Base-by-base conservation (phyloP, 73 alveolate species). In the Stentor roeselii region DNA sequence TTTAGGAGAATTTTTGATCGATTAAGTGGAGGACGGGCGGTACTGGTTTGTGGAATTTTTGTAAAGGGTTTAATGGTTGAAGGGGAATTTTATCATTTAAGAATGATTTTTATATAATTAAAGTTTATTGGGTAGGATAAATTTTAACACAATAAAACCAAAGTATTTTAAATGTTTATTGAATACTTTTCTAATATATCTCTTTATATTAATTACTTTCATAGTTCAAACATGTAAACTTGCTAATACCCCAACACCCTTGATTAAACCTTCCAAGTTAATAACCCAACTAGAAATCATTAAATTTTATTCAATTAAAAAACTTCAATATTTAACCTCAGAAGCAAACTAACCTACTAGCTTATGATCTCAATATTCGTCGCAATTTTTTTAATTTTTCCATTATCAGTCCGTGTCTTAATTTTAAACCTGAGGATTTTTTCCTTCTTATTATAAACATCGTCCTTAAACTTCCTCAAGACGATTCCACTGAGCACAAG, bases 401-500 rank as follows among this genome's bases (percentile, higher is more conserved):
- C 80, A 30, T 67, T n/a, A 21, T 67, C 41, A 21, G 34, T 67
- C 42, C 37, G 34, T n/a, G 11, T 34, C 37, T 67, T 67, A 11
- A 67, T 67, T 27, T 34, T 36, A 67, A 67, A 67, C 34, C 41
- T 67, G 2, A 67, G 34, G 34, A 15, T 67, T 21, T 27, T 67
- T 1, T 15, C 41, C 2, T 67, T 21, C 41, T 67, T n/a, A 30
- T 2, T 76, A n/a, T 21, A 27, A 1, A 76, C 84, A 76, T n/a
- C 30, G 6, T 76, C 84, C 85, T 76, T 76, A 40, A 76, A 76
- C 76, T 76, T 15, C 34, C 39, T 76, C 6, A 21, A 40, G 39
- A 27, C 39, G 36, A 76, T 76, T 39, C 84, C 74, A n/a, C 40
- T 21, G n/a, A 76, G 84, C 14, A 39, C 36, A 21, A 76, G 30